Evolutionary conservation across 257 asterid species (phyloP), one percentile per base, ranked within the genome.

Genomic region (Scutellaria baicalensis): DNA sequence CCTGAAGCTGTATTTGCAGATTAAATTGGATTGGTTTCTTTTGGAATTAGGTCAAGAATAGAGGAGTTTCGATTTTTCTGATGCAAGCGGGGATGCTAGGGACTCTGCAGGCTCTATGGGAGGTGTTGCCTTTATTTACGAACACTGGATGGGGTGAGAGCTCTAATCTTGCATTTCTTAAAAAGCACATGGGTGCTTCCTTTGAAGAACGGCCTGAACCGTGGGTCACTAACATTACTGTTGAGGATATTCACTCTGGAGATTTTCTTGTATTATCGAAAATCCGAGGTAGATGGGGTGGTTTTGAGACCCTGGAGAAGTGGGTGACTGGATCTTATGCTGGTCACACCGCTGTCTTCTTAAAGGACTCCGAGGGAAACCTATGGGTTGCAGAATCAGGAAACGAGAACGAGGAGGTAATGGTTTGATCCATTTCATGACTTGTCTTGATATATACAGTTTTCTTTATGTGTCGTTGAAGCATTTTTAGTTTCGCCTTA

Each of bases 341-440:
- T 33, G 97, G 98, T 56, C 97, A 93, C 47, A 66, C 89, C 12
- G 95, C 96, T 71, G 96, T 90, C 73, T 93, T 91, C 81, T 83
- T 90, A 68, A 84, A 90, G 82, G 98, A 93, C 61, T 55, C 88
- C 0, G 83, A 85, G 62, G 96, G 96, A 64, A 84, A 83, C 70
- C 84, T 93, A 54, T 90, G 95, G 96, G 98, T 93, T 70, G 95
- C 89, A 33, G 98, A 93, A 74, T 90, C 97, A 4, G 98, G 98
- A 69, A 85, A 90, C 67, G 89, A 90, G 57, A 78, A 93, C 77
- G 89, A 93, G 59, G 63, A 87, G 93, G 97, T 91, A 79, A 55
- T 36, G 23, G 38, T 55, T 74, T 16, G 60, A 35, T 48, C 35
- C 33, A 59, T 69, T 14, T 60, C 14, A 48, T 47, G 18, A 27